Conservation (phyloP, 139 green algal species). For the Chlamydomonas schloesseri region DNA sequence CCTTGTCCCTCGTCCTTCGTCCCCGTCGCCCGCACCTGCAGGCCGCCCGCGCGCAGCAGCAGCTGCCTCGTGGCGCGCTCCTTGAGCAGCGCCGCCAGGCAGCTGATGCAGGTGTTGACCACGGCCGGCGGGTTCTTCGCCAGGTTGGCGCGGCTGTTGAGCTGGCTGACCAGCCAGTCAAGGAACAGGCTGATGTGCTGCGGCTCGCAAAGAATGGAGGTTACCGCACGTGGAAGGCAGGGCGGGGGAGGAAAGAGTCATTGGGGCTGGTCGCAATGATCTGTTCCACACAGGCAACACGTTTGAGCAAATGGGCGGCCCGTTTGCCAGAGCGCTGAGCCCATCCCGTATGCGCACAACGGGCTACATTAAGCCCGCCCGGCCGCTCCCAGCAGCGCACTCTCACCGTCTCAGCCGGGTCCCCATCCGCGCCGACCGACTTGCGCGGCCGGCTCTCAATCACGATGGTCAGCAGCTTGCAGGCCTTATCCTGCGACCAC, state of each 20-base stretch:
- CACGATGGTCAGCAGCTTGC: slow-evolving; percentile 76
- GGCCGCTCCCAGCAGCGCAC: no score
- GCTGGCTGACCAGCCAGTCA: slow-evolving; percentile 90
- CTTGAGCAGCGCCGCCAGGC: slow-evolving; percentile 84
- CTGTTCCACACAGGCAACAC: no score
- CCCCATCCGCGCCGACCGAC: slow-evolving; percentile 28
- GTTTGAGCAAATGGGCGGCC: no score
- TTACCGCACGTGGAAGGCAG: no score
- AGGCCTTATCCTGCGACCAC: slow-evolving; percentile 92
- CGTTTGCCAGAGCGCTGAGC: no score
- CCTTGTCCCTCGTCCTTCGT: background rate
- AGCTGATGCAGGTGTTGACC: slow-evolving; percentile 62
- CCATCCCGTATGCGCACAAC: no score
- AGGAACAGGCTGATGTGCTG: slow-evolving; percentile 79
- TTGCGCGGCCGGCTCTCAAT: slow-evolving; percentile 74
- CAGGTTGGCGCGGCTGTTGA: slow-evolving; percentile 81
- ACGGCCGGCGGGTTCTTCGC: slow-evolving; percentile 66
- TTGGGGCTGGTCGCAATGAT: no score
- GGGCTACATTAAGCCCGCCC: no score
- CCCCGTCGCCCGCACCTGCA: slow-evolving; percentile 34
- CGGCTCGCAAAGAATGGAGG: background rate
- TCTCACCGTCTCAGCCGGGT: slow-evolving; percentile 60
- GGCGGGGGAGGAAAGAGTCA: no score
- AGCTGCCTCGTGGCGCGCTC: slow-evolving; percentile 75
- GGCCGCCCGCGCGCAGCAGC: slow-evolving; percentile 65